Evolutionary conservation across 306 rosid species (phyloP).

Genomic region (Lotus japonicus): DNA sequence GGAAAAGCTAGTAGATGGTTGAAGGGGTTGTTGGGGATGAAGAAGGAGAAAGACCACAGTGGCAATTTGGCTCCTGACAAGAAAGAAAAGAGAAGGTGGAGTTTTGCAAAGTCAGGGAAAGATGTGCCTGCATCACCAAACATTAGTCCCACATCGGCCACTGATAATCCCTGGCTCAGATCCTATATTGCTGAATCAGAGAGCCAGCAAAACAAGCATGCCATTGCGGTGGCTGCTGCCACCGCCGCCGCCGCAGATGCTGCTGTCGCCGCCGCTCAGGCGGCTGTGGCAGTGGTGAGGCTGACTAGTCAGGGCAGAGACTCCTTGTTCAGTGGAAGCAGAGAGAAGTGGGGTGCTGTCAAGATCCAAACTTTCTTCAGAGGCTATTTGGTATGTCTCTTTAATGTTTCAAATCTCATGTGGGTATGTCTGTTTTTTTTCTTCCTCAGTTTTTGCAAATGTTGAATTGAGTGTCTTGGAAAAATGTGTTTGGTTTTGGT

Average conservation of each 20-base stretch:
- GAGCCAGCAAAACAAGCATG: conserved; percentile 77
- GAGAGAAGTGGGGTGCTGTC: conserved; percentile 61
- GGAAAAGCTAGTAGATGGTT: conserved; percentile 80
- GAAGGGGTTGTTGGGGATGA: conserved; percentile 78
- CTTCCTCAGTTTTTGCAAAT: background rate
- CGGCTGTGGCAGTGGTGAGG: conserved; percentile 85
- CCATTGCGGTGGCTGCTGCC: conserved; percentile 97
- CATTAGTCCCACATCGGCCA: background rate
- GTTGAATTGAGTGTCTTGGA: background rate
- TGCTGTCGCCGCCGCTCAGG: conserved; percentile 81
- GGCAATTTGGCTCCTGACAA: conserved; percentile 29
- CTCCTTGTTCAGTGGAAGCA: conserved; percentile 45
- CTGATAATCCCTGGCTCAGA: conserved; percentile 58
- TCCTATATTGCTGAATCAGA: conserved; percentile 59
- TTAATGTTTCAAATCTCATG: conserved; percentile 10
- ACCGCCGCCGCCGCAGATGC: conserved; percentile 91
- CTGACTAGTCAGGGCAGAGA: conserved; percentile 68
- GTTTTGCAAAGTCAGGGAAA: conserved; percentile 67
- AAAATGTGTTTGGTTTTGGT: conserved; percentile 1
- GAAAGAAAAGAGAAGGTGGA: conserved; percentile 79
- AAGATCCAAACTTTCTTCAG: conserved; percentile 88
- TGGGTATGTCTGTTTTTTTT: background rate
- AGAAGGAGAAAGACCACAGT: conserved; percentile 60
- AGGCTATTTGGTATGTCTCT: conserved; percentile 81
- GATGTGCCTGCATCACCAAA: conserved; percentile 18